Base-by-base conservation (phyloP, 345 rosid genomes). In the Hevea brasiliensis region DNA sequence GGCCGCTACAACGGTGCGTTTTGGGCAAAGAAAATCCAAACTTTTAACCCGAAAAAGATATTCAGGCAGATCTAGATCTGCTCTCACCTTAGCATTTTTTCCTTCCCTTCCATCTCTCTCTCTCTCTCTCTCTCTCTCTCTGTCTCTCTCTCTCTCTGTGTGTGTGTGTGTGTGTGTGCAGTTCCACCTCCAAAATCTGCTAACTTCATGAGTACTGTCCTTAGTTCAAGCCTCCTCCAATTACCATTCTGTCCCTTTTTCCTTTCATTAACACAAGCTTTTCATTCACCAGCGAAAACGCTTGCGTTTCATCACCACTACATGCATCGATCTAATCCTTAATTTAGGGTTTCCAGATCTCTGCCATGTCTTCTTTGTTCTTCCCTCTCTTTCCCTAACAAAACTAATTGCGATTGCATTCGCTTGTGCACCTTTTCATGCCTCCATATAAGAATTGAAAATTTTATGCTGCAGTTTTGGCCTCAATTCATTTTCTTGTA, bases 1-100 rank as follows among this genome's bases (percentile, higher is more conserved):
- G n/a, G n/a, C n/a, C n/a, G n/a, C n/a, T 47, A 8, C 35, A 26
- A 66, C 70, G 70, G 41, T 66, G 70, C 70, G 70, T 69, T 69
- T 69, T 54, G 51, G 72, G 10, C 40, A 2, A 27, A 53, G 20
- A 40, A 55, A 53, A 47, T 41, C 48, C 26, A 55, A 26, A 29
- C 14, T 47, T 14, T 27, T 64, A 41, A 44, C 32, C 68, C 32
- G 9, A 26, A 12, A 4, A 15, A 24, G 3, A 13, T 3, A 7
- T 13, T 3, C 6, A 47, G 24, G 45, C 44, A 58, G 72, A 67
- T 67, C 77, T 59, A 35, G 72, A 67, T 67, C 77, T 32, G 11
- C 48, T 17, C 23, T n/a, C n/a, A n/a, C n/a, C n/a, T n/a, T n/a
- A n/a, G n/a, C n/a, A n/a, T n/a, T n/a, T n/a, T n/a, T n/a, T n/a